Conservation (phyloP, 192 early-diverging fungal genomes). For the Dissophora ornata region DNA sequence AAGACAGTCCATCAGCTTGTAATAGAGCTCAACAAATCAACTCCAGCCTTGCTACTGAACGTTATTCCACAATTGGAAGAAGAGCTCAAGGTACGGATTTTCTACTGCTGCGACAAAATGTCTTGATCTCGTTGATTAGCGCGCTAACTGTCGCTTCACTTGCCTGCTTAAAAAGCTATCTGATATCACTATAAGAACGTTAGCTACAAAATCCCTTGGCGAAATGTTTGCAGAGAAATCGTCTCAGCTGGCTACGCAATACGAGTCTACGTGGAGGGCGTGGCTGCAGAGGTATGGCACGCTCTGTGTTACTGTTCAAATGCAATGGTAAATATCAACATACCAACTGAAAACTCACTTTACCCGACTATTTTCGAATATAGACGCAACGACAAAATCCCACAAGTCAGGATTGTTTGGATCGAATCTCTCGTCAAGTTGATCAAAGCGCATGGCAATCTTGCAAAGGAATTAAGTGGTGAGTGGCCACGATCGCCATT, state of each 20-base stretch:
- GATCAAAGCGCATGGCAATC: conserved; percentile 76
- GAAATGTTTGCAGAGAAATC: conserved; percentile 89
- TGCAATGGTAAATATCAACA: too few species aligned
- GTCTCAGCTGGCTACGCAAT: conserved; percentile 74
- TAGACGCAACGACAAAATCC: conserved; percentile 79
- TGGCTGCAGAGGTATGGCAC: conserved; percentile 89
- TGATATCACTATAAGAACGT: conserved; percentile 76
- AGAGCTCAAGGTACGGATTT: conserved; percentile 73
- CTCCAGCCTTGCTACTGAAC: conserved; percentile 83
- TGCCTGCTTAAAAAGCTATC: conserved; percentile 61
- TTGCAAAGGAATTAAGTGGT: conserved; percentile 79
- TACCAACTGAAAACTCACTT: too few species aligned
- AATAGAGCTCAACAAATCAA: conserved; percentile 79
- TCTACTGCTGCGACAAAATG: not conserved
- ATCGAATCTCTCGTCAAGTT: conserved; percentile 71
- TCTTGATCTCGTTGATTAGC: too few species aligned
- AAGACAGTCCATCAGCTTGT: conserved; percentile 82
- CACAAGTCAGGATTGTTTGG: conserved; percentile 80
- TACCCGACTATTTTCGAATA: not conserved
- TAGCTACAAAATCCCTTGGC: conserved; percentile 84
- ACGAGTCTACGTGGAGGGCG: conserved; percentile 84
- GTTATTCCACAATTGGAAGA: conserved; percentile 96
- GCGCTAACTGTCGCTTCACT: too few species aligned
- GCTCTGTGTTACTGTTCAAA: too few species aligned
- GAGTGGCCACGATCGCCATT: too few species aligned